Evolutionary conservation across 1,284 basidiomycete species (phyloP), one percentile per base, ranked within the genome.

Genomic region (Sanghuangporus sanghuang): DNA sequence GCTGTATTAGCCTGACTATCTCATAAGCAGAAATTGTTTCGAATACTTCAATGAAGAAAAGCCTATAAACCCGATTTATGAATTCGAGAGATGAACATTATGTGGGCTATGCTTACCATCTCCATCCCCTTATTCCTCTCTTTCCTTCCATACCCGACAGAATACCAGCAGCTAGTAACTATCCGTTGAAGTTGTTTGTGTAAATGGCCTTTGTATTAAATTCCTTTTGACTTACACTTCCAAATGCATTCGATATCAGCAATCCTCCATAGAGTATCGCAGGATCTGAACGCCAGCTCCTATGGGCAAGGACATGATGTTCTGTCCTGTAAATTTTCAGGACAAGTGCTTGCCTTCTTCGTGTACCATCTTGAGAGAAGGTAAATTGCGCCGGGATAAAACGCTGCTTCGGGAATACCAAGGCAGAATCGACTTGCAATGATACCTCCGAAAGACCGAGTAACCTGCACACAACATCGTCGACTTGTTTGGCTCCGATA

Each of bases 201-300:
- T 12, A 6, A 63, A 11, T 1, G 8, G 16, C 7, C 21, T 18
- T 7, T 18, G 16, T n/a, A 16, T 7, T n/a, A n/a, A 14, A 16
- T n/a, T n/a, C 16, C 44, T 16, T n/a, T 52, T 38, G 23, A 68
- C 85, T 72, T 61, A 87, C 85, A 61, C 81, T 78, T 48, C 89
- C 89, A 71, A 92, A 91, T 1, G 90, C 90, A 74, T 90, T 92
- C 0, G 87, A 88, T 57, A 91, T 79, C n/a, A 92, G 75, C 2
- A 85, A 70, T 16, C 89, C 89, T 6, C 79, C 79, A 71, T 86
- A 90, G 2, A 93, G 78, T 62, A 91, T 79, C 0, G 88, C 86
- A n/a, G 56, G 85, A 83, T 44, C 91, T 83, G 63, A 91, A 81
- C 0, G 85, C 85, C 6, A 89, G 74, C 73, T 89, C 85, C 85